phyloP scores from a whole-genome alignment of 106 monocot genomes.

The Dactylorhiza incarnata region DNA sequence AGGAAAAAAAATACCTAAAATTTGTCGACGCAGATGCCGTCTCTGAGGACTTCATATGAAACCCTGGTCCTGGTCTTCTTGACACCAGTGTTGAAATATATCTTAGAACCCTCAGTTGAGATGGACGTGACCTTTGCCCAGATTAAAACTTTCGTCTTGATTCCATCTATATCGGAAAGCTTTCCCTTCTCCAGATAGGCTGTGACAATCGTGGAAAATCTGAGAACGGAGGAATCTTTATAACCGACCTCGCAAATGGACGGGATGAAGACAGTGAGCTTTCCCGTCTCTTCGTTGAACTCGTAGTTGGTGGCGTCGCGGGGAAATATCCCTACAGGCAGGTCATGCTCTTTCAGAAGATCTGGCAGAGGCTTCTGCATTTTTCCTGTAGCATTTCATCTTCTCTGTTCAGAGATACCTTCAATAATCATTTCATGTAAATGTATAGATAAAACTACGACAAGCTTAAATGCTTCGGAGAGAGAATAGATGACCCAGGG shows the following conservation, averaged over 20 bases:
- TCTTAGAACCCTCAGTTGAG: slow-evolving; percentile 65
- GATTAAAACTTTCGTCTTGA: slow-evolving; percentile 81
- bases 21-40: slow-evolving; percentile 59
- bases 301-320: slow-evolving; percentile 77
- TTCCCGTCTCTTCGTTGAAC: slow-evolving; percentile 65
- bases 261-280: slow-evolving; percentile 75
- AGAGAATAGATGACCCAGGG: too few relatives aligned
- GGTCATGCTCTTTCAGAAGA: slow-evolving; percentile 59
- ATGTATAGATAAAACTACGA: too few relatives aligned
- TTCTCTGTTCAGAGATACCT: neutral
- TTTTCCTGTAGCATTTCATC: slow-evolving; percentile 39
- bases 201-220: slow-evolving; percentile 59
- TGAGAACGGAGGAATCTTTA: slow-evolving; percentile 70
- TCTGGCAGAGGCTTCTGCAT: slow-evolving; percentile 91
- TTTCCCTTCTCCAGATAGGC: slow-evolving; percentile 84
- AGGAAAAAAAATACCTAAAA: slow-evolving; percentile 24
- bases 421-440: too few relatives aligned
- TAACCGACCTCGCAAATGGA: slow-evolving; percentile 83
- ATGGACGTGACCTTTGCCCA: slow-evolving; percentile 68
- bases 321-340: slow-evolving; percentile 81
- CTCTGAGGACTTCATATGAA: slow-evolving; percentile 73
- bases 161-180: slow-evolving; percentile 72
- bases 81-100: slow-evolving; percentile 56
- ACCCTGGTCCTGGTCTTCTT: slow-evolving; percentile 69
- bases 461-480: too few relatives aligned